Conservation (phyloP, 768 basidiomycete species). For the Asterophora parasitica region DNA sequence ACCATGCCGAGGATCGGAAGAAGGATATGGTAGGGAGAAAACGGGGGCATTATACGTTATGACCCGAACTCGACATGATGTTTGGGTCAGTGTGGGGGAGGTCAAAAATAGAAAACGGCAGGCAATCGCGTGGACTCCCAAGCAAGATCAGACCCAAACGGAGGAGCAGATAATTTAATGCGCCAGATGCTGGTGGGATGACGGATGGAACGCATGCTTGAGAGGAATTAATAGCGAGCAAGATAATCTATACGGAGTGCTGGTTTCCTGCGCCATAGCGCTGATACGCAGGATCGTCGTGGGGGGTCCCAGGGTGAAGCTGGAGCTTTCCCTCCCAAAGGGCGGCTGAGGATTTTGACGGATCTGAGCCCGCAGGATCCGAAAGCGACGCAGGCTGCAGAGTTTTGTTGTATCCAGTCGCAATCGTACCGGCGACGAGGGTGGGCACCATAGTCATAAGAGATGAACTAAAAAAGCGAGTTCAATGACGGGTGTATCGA, state of each 20-base stretch:
- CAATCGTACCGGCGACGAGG: conserved; percentile 40
- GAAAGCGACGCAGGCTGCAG: conserved; percentile 54
- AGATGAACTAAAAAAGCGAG: conserved; percentile 22
- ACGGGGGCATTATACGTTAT: not conserved
- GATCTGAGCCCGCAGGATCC: conserved; percentile 72
- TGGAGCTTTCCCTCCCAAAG: conserved; percentile 84
- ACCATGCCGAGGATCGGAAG: too few relatives aligned
- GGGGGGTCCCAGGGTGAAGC: conserved; percentile 80
- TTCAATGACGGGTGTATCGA: conserved; percentile 3
- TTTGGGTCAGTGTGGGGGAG: too few relatives aligned
- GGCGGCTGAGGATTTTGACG: conserved; percentile 76
- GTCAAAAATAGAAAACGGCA: too few relatives aligned
- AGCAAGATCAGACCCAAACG: too few relatives aligned
- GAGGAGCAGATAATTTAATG: too few relatives aligned
- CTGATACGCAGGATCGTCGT: conserved; percentile 51
- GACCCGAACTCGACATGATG: too few relatives aligned
- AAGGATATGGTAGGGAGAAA: not conserved
- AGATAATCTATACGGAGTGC: not conserved
- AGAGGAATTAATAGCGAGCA: too few relatives aligned
- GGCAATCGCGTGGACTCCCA: too few relatives aligned
- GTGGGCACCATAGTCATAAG: conserved; percentile 50
- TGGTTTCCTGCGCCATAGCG: conserved; percentile 23
- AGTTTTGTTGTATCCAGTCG: conserved; percentile 75
- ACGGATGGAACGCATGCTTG: too few relatives aligned
- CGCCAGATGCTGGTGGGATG: not conserved